Base-by-base conservation (phyloP, 345 rosid species). In the Adansonia digitata region DNA sequence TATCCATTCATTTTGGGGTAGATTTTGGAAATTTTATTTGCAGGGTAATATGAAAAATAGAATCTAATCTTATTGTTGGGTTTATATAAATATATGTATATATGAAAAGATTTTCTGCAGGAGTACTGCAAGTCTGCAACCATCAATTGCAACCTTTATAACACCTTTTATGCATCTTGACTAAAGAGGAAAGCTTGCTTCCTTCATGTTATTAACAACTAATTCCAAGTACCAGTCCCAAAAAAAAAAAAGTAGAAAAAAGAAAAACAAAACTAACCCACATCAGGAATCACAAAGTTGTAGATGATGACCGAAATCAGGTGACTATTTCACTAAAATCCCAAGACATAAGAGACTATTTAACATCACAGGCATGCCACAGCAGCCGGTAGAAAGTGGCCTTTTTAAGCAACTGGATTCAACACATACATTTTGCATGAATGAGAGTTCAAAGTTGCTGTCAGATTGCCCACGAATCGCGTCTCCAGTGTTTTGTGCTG, bases 401-500 rank as follows among this genome's bases (percentile, higher is more conserved):
- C 67, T 8, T 57, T n/a, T 80, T 71, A 93, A 51, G 88, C 84
- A 75, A 88, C 22, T 39, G 92, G 98, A 84, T 83, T 94, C 90
- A 94, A 82, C 73, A 92, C 78, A 73, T 86, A 91, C 88, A 92
- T 77, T 86, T 87, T 92, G 82, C 97, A 86, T 0, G 90, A 82
- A 77, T 92, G 98, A 65, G 89, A 73, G 55, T 79, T 80, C 78
- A 89, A 52, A 0, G 82, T 86, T 5, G 87, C 93, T 0, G 94
- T 80, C 57, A 92, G 52, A 65, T 85, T 94, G 27, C 85, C 85
- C 5, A 84, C 86, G 60, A 92, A 88, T 35, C 76, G 51, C 6
- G 73, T 78, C 79, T 77, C 77, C 84, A 92, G 65, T 59, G 91
- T 92, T 87, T 85, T 84, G 82, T 85, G 94, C 97, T 94, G 98